phyloP scores from a whole-genome alignment of 2,329 filamentous ascomycete genomes.

The Fonsecaea pedrosoi region DNA sequence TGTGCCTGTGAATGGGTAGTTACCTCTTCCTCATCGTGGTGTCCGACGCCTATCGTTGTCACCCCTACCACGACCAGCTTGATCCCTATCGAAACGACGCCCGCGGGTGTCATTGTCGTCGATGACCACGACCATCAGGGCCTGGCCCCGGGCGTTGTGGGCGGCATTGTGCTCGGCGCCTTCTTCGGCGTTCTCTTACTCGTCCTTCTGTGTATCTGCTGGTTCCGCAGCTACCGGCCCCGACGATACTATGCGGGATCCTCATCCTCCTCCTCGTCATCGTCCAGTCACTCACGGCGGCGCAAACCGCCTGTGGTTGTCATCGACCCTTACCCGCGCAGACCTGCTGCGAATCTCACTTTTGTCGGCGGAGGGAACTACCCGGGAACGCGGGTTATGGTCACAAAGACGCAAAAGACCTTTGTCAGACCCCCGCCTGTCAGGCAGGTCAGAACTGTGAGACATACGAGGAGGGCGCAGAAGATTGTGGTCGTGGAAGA shows the following conservation, averaged over 20 bases:
- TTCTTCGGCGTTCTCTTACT: conserved; percentile 36
- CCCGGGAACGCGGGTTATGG: conserved; percentile 32
- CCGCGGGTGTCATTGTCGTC: conserved; percentile 22
- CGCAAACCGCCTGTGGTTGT: conserved; percentile 17
- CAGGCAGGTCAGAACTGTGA: conserved; percentile 63
- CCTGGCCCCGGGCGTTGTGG: conserved; percentile 30
- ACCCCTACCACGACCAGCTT: conserved; percentile 18
- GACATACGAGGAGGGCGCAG: conserved; percentile 59
- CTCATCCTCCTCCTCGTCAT: conserved; percentile 16
- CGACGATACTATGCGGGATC: conserved; percentile 18
- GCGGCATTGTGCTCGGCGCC: conserved; percentile 33
- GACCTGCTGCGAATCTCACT: conserved; percentile 31
- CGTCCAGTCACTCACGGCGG: conserved; percentile 13
- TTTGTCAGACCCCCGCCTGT: conserved; percentile 50
- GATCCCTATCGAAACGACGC: conserved; percentile 24
- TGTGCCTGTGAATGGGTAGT: conserved; percentile 13
- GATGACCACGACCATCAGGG: conserved; percentile 25
- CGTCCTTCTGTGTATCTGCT: conserved; percentile 31
- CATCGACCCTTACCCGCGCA: conserved; percentile 28
- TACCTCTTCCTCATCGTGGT: conserved; percentile 10
- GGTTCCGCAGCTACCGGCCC: conserved; percentile 20
- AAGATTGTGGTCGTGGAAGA: conserved; percentile 50
- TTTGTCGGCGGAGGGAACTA: conserved; percentile 34
- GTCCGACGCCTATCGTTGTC: conserved; percentile 17
- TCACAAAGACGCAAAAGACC: conserved; percentile 28